phyloP scores from a whole-genome alignment of 306 rosid genomes.

The Spatholobus suberectus region DNA sequence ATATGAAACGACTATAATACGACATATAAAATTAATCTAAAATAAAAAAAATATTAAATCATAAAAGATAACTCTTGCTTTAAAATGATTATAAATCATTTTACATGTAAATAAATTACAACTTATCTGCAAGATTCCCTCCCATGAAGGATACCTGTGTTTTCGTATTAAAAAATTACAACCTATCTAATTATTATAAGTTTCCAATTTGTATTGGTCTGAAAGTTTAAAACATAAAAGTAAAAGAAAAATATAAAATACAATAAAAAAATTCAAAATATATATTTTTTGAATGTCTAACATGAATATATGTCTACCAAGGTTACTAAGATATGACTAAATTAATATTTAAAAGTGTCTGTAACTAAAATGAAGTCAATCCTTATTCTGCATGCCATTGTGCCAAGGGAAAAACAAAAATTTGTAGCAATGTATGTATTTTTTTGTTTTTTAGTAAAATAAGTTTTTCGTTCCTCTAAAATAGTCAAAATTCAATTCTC shows the following conservation, averaged over 20 bases:
- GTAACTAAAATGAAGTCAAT: not conserved
- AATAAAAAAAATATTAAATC: not conserved
- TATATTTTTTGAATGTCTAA: not conserved
- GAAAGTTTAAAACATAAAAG: not conserved
- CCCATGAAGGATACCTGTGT: no score
- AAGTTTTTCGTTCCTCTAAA: no score
- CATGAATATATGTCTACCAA: not conserved
- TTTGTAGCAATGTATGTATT: no score
- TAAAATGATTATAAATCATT: not conserved
- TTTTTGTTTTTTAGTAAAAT: no score
- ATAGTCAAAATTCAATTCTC: no score
- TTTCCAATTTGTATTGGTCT: not conserved
- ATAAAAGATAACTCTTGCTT: not conserved
- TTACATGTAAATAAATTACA: not conserved
- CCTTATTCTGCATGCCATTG: not conserved
- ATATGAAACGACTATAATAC: not conserved
- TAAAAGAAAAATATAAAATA: not conserved
- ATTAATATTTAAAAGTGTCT: not conserved
- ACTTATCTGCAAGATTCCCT: no score
- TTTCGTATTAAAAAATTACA: no score
- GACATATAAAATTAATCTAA: not conserved
- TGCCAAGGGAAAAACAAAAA: not conserved
- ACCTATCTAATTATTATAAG: not conserved
- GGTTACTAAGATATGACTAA: not conserved
- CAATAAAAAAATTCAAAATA: not conserved